Evolutionary conservation across 352 stramenopile species (phyloP).

Genomic region (Phytophthora hibernalis): DNA sequence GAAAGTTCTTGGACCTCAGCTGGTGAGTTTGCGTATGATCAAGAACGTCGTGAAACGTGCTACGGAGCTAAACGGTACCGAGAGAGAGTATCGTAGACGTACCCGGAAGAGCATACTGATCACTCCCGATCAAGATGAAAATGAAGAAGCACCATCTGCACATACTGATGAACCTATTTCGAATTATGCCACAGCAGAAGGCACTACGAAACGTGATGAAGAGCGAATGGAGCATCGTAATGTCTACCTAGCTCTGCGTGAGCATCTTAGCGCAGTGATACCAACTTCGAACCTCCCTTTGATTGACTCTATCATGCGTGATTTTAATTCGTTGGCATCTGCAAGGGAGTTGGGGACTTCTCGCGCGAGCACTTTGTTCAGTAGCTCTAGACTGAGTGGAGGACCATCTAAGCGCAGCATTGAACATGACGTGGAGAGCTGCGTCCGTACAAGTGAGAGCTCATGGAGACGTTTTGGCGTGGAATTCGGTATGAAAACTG

Average conservation of each 20-base stretch:
- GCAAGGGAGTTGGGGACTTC: constrained; percentile 26
- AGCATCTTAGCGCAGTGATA: constrained; percentile 31
- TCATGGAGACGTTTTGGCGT: constrained; percentile 42
- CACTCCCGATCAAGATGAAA: constrained; percentile 23
- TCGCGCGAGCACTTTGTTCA: background rate
- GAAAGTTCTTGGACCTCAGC: constrained; percentile 8
- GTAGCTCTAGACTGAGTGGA: background rate
- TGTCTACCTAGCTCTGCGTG: constrained; percentile 50
- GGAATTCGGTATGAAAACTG: constrained; percentile 45
- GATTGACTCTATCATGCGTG: constrained; percentile 53
- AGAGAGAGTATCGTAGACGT: constrained; percentile 24
- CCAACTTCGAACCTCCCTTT: constrained; percentile 33
- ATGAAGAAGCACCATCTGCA: constrained; percentile 7
- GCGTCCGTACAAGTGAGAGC: constrained; percentile 28
- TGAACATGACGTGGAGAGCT: constrained; percentile 42
- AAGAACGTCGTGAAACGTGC: constrained; percentile 36
- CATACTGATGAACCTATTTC: constrained; percentile 1
- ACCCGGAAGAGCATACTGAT: constrained; percentile 9
- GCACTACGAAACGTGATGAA: constrained; percentile 25
- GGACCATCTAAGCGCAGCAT: constrained; percentile 13
- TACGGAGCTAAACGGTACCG: constrained; percentile 28
- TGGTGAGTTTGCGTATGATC: constrained; percentile 25
- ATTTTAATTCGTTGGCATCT: constrained; percentile 41
- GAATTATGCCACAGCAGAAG: constrained; percentile 15
- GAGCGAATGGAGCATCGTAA: constrained; percentile 48